Base-by-base conservation (phyloP, 164 flowering plant species). In the Annona cherimola region DNA sequence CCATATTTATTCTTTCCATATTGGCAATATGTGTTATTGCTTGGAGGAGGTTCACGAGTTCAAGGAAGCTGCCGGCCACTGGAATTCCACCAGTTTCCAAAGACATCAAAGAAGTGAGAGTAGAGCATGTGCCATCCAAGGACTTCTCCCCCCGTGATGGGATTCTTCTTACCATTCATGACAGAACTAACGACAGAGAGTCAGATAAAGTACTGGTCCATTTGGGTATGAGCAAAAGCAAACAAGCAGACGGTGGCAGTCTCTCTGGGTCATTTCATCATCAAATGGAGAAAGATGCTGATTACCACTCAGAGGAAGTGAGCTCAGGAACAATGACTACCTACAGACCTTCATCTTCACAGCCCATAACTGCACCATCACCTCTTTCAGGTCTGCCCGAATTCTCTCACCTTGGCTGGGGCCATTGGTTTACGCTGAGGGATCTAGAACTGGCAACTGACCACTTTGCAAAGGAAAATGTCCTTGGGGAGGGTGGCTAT, bases 401-500 rank as follows among this genome's bases (percentile, higher is more conserved):
- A 73, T 85, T 91, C 68, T 93, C 98, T 63, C 98, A 86, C 75
- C 86, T 93, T 64, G 97, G 93, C 46, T 93, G 98, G 98, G 98
- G 98, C 59, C 96, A 93, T 67, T 93, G 98, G 98, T 93, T 91
- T 75, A 93, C 98, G 0, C 66, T 93, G 67, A 84, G 98, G 73
- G 98, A 93, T 71, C 84, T 93, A 4, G 94, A 93, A 68, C 67
- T 79, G 68, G 95, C 97, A 54, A 93, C 98, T 5, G 77, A 83
- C 63, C 82, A 83, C 46, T 93, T 93, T 78, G 83, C 95, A 18
- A 88, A 82, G 76, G 95, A 91, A 43, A 88, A 89, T 81, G 68
- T 93, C 54, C 79, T 90, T 75, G 98, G 98, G 46, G 96, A 92
- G 79, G 98, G 98, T 66, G 95, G 95, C n/a, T 90, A 93, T 86